Conservation (phyloP, 83 land plant species). For the Picea engelmannii region DNA sequence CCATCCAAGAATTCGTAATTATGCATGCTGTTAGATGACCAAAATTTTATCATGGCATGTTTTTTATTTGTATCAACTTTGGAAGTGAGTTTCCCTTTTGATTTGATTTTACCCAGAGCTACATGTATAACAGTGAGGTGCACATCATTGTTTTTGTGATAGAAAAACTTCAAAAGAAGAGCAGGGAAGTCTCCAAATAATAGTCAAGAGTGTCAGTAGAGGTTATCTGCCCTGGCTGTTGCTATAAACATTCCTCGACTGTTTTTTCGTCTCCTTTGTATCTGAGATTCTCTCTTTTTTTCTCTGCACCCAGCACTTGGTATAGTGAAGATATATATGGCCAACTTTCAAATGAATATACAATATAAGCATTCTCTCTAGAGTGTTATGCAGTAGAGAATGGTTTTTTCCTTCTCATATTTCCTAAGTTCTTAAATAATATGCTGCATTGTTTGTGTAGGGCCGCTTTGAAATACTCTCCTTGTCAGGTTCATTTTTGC, state of each 20-base stretch:
- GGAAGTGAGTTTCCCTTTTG: background rate
- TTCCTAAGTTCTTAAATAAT: background rate
- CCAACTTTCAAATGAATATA: background rate
- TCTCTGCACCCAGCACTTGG: background rate
- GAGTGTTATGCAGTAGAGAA: background rate
- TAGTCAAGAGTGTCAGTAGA: background rate
- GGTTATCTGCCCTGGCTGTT: background rate
- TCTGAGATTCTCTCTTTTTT: background rate
- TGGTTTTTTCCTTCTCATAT: background rate
- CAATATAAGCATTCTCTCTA: slow-evolving; percentile 1
- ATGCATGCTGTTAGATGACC: background rate
- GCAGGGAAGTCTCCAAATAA: background rate
- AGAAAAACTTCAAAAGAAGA: background rate
- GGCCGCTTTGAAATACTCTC: slow-evolving; percentile 85
- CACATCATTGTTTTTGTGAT: background rate
- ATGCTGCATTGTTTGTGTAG: slow-evolving; percentile 40
- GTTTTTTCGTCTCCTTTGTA: background rate
- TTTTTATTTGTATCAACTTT: no score
- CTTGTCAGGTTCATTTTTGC: slow-evolving; percentile 78
- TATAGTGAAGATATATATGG: background rate
- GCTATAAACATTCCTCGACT: no score
- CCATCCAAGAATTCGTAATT: background rate
- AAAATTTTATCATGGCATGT: no score
- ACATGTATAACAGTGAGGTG: background rate
- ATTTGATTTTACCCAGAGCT: background rate